Conservation (phyloP, 441 rosid genomes). For the Sinapis alba region DNA sequence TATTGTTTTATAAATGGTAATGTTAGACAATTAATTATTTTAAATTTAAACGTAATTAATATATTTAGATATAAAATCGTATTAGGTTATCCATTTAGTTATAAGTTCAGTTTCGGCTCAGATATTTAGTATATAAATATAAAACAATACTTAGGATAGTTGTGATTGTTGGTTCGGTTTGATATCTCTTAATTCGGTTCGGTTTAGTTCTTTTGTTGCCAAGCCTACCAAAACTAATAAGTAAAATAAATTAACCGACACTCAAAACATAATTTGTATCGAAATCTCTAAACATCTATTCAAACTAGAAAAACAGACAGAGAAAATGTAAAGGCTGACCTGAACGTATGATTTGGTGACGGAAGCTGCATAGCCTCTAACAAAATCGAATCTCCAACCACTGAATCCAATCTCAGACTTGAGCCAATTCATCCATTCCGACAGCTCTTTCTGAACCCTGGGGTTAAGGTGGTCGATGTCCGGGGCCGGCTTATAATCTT, state of each 20-base stretch:
- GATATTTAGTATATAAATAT: neutral
- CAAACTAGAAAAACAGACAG: neutral
- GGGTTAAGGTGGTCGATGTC: conserved; percentile 84
- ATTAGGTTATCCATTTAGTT: neutral
- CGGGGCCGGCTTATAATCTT: conserved; percentile 54
- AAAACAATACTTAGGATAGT: neutral
- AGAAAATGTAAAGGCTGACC: conserved; percentile 1
- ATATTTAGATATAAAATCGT: neutral
- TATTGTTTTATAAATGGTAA: neutral
- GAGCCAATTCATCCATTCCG: conserved; percentile 92
- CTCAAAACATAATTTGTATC: neutral
- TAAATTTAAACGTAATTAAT: too few species aligned
- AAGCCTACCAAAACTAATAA: neutral
- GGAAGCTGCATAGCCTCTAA: conserved; percentile 62
- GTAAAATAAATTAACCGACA: neutral
- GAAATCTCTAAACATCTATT: neutral
- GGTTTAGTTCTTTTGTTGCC: neutral
- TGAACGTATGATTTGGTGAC: conserved; percentile 54
- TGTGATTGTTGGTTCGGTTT: neutral
- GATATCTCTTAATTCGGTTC: neutral
- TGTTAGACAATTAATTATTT: too few species aligned
- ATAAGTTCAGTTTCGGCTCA: neutral
- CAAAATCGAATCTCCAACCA: conserved; percentile 86
- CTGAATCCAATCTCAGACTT: conserved; percentile 71
- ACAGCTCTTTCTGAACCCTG: conserved; percentile 62